Conservation (phyloP, 2,329 filamentous ascomycete genomes). For the Neocucurbitaria cava region DNA sequence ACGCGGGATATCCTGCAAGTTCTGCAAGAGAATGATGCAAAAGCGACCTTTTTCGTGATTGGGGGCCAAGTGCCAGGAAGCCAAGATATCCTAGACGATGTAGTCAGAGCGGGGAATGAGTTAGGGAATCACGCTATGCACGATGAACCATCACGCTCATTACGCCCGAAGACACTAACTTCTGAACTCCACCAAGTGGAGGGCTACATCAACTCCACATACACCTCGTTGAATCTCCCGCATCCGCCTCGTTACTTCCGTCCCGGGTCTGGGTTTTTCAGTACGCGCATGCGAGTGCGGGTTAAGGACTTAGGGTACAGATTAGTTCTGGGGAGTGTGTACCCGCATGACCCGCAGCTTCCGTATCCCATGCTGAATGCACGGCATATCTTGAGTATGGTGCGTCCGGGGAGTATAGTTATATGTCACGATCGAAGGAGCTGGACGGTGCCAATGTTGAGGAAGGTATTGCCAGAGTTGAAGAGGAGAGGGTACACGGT, state of each 20-base stretch:
- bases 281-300: slow-evolving; percentile 68
- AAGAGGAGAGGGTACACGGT: slow-evolving; percentile 72
- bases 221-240: slow-evolving; percentile 49
- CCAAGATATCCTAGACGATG: slow-evolving; percentile 56
- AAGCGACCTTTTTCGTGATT: slow-evolving; percentile 89
- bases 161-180: slow-evolving; percentile 66
- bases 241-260: slow-evolving; percentile 74
- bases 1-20: slow-evolving; percentile 74
- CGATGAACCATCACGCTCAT: slow-evolving; percentile 75
- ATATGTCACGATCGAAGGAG: slow-evolving; percentile 83
- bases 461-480: slow-evolving; percentile 74
- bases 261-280: slow-evolving; percentile 86
- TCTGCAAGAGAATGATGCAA: slow-evolving; percentile 69
- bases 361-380: slow-evolving; percentile 73
- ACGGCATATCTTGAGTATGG: slow-evolving; percentile 80
- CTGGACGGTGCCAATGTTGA: slow-evolving; percentile 86
- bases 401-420: slow-evolving; percentile 77
- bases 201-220: slow-evolving; percentile 63
- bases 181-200: slow-evolving; percentile 72
- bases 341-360: slow-evolving; percentile 92
- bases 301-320: slow-evolving; percentile 69
- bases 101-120: slow-evolving; percentile 63
- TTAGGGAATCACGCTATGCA: slow-evolving; percentile 89
- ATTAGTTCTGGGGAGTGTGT: slow-evolving; percentile 82
- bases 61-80: slow-evolving; percentile 72